These are phyloP conservation scores for Pseudogymnoascus sp. DNA, from an alignment of 2,329 filamentous ascomycete species.

Conservation along the genomic window DNA sequence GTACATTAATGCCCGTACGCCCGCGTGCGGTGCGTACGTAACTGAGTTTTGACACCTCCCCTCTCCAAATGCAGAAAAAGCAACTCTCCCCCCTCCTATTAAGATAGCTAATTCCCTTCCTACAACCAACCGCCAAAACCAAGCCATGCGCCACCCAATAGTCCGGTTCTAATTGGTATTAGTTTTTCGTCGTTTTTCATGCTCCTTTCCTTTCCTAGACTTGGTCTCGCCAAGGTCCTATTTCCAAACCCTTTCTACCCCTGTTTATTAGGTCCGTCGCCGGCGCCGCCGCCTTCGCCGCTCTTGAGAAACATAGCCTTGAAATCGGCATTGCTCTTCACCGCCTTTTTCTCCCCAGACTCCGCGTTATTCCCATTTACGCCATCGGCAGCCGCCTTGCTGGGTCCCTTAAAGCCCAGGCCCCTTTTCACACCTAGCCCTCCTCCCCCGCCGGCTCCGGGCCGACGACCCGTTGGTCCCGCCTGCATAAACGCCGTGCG, in stretches of 20 bases:
- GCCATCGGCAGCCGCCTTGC: slow-evolving; percentile 11
- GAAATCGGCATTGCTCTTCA: slow-evolving; percentile 53
- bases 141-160: slow-evolving; percentile 5
- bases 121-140: background rate
- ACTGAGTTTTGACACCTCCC: background rate
- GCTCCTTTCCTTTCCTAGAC: background rate
- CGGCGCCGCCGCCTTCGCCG: background rate
- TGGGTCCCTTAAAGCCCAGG: slow-evolving; percentile 24
- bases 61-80: background rate
- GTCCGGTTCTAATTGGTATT: slow-evolving; percentile 8
- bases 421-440: slow-evolving; percentile 30
- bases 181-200: slow-evolving; percentile 7
- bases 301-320: slow-evolving; percentile 36
- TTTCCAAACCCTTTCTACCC: background rate
- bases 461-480: slow-evolving; percentile 28
- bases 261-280: background rate
- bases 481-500: slow-evolving; percentile 22
- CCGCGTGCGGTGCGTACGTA: background rate
- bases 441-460: slow-evolving; percentile 31
- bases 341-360: slow-evolving; percentile 22
- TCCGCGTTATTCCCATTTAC: slow-evolving; percentile 20
- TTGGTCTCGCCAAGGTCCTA: background rate
- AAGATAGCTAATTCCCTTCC: slow-evolving; percentile 1
- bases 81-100: background rate
- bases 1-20: slow-evolving; percentile 4